These are phyloP conservation scores for Aspergillus funiculosus DNA, from an alignment of 495 filamentous ascomycete species.

Conservation along the genomic window DNA sequence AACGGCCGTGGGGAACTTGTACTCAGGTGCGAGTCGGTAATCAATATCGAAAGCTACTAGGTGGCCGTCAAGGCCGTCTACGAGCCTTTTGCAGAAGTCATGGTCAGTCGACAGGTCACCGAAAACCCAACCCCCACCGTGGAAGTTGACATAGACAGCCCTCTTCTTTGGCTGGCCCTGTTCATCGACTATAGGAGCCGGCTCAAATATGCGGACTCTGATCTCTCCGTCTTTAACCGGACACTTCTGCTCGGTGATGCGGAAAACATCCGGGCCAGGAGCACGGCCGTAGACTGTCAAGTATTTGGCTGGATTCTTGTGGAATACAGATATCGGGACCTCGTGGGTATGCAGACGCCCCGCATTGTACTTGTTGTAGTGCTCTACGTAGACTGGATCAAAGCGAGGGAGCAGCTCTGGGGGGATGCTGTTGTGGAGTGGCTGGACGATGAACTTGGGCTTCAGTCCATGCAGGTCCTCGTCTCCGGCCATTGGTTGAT, in stretches of 20 bases:
- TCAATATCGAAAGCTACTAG: slow-evolving; percentile 38
- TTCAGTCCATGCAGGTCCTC: slow-evolving; percentile 23
- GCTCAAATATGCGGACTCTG: slow-evolving; percentile 36
- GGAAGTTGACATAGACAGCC: slow-evolving; percentile 37
- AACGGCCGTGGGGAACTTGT: slow-evolving; percentile 31
- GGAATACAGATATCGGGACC: slow-evolving; percentile 40
- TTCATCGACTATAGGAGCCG: slow-evolving; percentile 22
- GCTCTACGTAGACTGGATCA: slow-evolving; percentile 32
- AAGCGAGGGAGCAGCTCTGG: slow-evolving; percentile 27
- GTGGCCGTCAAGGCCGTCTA: slow-evolving; percentile 31
- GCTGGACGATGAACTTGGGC: slow-evolving; percentile 21
- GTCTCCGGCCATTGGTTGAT: slow-evolving; percentile 16
- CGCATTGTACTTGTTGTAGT: slow-evolving; percentile 37
- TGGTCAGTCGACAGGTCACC: slow-evolving; percentile 31
- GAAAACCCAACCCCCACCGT: slow-evolving; percentile 41
- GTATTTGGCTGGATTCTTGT: slow-evolving; percentile 36
- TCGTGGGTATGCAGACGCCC: slow-evolving; percentile 39
- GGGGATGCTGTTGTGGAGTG: slow-evolving; percentile 37
- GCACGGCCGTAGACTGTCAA: slow-evolving; percentile 32
- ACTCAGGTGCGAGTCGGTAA: slow-evolving; percentile 35
- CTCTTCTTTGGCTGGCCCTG: slow-evolving; percentile 29
- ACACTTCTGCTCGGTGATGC: slow-evolving; percentile 38
- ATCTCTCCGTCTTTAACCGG: slow-evolving; percentile 35
- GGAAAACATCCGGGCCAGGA: slow-evolving; percentile 30
- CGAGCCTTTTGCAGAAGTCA: slow-evolving; percentile 35